Percentiles rank a stretch among this genome's conserved stretches.
phyloP scores from a whole-genome alignment of 139 green algal species.

The Spirogloea muscicola region DNA sequence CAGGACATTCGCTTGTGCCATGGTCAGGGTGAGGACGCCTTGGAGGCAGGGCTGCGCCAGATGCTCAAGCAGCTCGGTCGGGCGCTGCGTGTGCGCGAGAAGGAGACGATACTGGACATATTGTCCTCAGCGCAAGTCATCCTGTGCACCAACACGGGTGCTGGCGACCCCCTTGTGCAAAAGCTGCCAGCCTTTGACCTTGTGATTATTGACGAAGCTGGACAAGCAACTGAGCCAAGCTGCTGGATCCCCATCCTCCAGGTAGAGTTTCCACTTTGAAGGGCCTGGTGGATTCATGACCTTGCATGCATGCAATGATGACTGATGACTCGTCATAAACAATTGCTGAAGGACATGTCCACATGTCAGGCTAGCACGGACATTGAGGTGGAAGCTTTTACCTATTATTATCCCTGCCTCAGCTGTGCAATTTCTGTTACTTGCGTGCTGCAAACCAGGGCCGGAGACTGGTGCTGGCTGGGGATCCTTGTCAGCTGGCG shows the following conservation, averaged over 20 bases:
- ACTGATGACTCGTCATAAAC: not conserved
- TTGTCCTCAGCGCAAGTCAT: constrained; percentile 37
- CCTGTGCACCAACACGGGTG: constrained; percentile 43
- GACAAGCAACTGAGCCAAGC: constrained; percentile 50
- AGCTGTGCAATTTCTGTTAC: not conserved
- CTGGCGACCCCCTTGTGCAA: constrained; percentile 28
- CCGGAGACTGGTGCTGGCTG: constrained; percentile 35
- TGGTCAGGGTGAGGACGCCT: not conserved
- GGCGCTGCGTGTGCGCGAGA: not conserved
- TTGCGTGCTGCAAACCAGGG: not conserved
- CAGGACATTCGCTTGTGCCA: constrained; percentile 8
- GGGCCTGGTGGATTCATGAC: not conserved
- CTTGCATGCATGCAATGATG: not conserved
- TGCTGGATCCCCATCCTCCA: constrained; percentile 48
- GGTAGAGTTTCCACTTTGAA: not conserved
- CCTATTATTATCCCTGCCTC: no score
- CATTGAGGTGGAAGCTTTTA: no score
- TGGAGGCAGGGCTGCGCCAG: constrained; percentile 2
- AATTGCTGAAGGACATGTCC: not conserved
- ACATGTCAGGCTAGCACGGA: no score
- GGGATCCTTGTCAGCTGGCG: constrained; percentile 52
- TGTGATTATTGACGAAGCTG: constrained; percentile 54
- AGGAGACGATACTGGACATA: not conserved
- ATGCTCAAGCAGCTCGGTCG: constrained; percentile 13
- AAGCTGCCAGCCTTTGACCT: constrained; percentile 48